These are phyloP conservation scores for Cyclanthera cordifolia DNA, from an alignment of 306 rosid genomes.

Conservation along the genomic window DNA sequence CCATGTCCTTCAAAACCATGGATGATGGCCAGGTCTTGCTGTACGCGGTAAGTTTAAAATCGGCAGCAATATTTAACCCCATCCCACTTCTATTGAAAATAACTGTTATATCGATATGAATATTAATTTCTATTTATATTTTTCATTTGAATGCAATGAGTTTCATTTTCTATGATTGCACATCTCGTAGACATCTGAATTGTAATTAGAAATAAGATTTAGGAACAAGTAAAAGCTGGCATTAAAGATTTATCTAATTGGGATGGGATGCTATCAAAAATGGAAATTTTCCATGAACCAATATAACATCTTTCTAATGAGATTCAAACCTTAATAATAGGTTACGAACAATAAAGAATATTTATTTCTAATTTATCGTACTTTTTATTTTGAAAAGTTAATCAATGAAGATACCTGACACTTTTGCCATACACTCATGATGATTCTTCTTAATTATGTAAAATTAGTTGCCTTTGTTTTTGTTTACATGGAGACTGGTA, in stretches of 20 bases:
- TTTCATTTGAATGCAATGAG: background rate
- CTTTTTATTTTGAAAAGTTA: background rate
- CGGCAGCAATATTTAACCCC: background rate
- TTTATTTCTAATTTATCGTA: background rate
- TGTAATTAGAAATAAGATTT: background rate
- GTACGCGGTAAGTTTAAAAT: slow-evolving; percentile 49
- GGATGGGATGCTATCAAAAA: background rate
- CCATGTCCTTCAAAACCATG: slow-evolving; percentile 96
- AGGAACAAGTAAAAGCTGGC: background rate
- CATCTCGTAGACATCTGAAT: background rate
- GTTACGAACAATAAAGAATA: too few species aligned
- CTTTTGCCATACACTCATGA: background rate
- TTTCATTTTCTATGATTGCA: background rate
- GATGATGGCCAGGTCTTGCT: slow-evolving; percentile 91
- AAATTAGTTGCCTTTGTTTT: too few species aligned
- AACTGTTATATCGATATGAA: background rate
- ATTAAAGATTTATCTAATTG: background rate
- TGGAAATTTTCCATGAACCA: background rate
- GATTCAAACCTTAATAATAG: background rate
- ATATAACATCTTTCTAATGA: background rate
- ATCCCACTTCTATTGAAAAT: background rate
- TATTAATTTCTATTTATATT: background rate
- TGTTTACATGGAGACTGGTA: too few species aligned
- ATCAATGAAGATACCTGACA: background rate
- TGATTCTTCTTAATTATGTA: background rate